phyloP scores from a whole-genome alignment of 2,329 filamentous ascomycete species.

The Diaporthe vexans region DNA sequence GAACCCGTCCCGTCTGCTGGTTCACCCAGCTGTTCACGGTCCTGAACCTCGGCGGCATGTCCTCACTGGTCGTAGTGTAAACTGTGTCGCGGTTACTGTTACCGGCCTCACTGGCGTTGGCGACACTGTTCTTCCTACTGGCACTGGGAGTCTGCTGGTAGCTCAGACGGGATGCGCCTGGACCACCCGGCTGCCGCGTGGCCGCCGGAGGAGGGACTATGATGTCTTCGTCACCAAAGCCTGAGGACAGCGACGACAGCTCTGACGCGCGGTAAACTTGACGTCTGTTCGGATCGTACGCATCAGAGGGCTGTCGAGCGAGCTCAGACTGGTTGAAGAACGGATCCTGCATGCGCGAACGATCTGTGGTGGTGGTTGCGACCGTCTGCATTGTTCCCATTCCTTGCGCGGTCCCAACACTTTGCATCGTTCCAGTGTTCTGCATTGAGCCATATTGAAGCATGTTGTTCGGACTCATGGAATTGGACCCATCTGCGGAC shows the following conservation, averaged over 20 bases:
- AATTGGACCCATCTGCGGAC: slow-evolving; percentile 44
- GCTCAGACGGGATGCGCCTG: slow-evolving; percentile 12
- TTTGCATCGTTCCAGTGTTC: slow-evolving; percentile 38
- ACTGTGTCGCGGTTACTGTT: slow-evolving; percentile 61
- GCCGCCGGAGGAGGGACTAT: slow-evolving; percentile 57
- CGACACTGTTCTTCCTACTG: slow-evolving; percentile 44
- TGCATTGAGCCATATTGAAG: slow-evolving; percentile 45
- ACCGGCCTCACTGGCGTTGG: slow-evolving; percentile 53
- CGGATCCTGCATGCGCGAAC: slow-evolving; percentile 53
- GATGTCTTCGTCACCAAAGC: slow-evolving; percentile 74
- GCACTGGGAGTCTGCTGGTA: slow-evolving; percentile 34
- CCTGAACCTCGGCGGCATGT: slow-evolving; percentile 68
- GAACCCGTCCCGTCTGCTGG: slow-evolving; percentile 71
- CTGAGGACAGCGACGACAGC: slow-evolving; percentile 73
- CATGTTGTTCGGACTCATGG: slow-evolving; percentile 46
- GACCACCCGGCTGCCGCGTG: slow-evolving; percentile 39
- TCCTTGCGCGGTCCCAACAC: slow-evolving; percentile 42
- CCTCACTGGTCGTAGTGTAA: slow-evolving; percentile 67
- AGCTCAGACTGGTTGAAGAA: slow-evolving; percentile 58
- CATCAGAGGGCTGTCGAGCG: slow-evolving; percentile 53
- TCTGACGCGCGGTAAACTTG: slow-evolving; percentile 61
- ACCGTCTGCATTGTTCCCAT: slow-evolving; percentile 42
- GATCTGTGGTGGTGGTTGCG: slow-evolving; percentile 48
- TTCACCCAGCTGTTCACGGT: slow-evolving; percentile 75
- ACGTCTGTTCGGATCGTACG: slow-evolving; percentile 52